Evolutionary conservation across 2,329 filamentous ascomycete species (phyloP).

Genomic region (Fusarium virguliforme): DNA sequence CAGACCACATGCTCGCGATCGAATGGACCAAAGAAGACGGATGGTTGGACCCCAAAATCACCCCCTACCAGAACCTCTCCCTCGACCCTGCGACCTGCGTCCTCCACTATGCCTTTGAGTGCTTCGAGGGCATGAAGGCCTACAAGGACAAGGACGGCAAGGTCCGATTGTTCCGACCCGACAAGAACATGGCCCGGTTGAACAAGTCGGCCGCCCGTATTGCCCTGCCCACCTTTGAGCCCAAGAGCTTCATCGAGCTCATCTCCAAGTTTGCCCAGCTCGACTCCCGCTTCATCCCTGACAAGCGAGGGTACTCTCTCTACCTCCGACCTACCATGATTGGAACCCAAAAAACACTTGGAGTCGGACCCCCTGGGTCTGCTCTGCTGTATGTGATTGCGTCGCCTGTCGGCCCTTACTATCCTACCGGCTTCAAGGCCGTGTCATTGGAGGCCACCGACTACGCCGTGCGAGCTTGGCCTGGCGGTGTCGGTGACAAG

Average conservation of each 20-base stretch:
- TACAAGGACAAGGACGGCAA: slow-evolving; percentile 89
- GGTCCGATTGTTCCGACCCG: slow-evolving; percentile 91
- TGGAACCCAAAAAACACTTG: slow-evolving; percentile 94
- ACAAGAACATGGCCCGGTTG: slow-evolving; percentile 95
- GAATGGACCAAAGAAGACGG: slow-evolving; percentile 92
- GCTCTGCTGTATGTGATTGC: slow-evolving; percentile 96
- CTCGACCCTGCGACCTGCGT: slow-evolving; percentile 97
- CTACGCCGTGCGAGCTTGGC: slow-evolving; percentile 97
- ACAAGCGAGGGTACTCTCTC: slow-evolving; percentile 89
- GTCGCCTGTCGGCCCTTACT: slow-evolving; percentile 96
- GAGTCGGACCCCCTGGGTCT: slow-evolving; percentile 91
- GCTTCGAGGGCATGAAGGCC: slow-evolving; percentile 99
- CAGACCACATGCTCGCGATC: slow-evolving; percentile 96
- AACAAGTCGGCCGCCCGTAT: slow-evolving; percentile 94
- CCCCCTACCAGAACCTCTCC: slow-evolving; percentile 96
- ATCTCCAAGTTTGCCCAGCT: slow-evolving; percentile 85
- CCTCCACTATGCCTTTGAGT: slow-evolving; percentile 98
- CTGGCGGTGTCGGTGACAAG: slow-evolving; percentile 96
- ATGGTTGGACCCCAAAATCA: slow-evolving; percentile 88
- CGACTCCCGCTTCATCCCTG: slow-evolving; percentile 91
- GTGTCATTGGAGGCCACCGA: slow-evolving; percentile 95
- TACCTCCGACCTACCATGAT: slow-evolving; percentile 98
- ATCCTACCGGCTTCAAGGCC: slow-evolving; percentile 98
- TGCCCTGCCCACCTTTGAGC: slow-evolving; percentile 89
- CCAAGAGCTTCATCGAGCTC: slow-evolving; percentile 81